Percentiles rank a stretch among this genome's conserved stretches.
Conservation (phyloP, 2,329 filamentous ascomycete species). For the Paecilomyces sp. region DNA sequence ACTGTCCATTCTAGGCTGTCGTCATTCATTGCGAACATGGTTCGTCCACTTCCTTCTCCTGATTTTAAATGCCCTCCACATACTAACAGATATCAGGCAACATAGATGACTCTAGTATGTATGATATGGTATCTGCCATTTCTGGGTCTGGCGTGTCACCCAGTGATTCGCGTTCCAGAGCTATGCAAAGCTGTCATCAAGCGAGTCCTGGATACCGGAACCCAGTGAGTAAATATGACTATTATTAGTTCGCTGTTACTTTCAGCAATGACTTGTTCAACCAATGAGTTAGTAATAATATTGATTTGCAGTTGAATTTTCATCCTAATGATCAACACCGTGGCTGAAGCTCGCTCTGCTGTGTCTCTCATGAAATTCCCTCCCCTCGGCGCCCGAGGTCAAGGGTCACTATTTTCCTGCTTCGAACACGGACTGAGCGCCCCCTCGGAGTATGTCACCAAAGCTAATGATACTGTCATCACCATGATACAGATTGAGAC, state of each 20-base stretch:
- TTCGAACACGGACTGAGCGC: conserved; percentile 24
- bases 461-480: conserved; percentile 26
- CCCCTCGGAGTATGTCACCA: conserved; percentile 23
- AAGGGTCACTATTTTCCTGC: conserved; percentile 20
- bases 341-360: conserved; percentile 34
- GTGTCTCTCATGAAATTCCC: conserved; percentile 22
- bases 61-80: background rate
- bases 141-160: conserved; percentile 1
- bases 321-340: conserved; percentile 37
- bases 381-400: conserved; percentile 20
- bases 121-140: conserved; percentile 3
- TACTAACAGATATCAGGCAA: background rate
- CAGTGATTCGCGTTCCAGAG: conserved; percentile 1
- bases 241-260: background rate
- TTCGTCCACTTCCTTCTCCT: background rate
- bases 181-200: background rate
- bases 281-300: background rate
- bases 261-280: background rate
- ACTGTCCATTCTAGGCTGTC: background rate
- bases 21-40: conserved; percentile 2
- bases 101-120: conserved; percentile 1
- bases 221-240: background rate
- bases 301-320: conserved; percentile 50
- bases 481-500: conserved; percentile 36
- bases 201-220: conserved; percentile 2